Percentiles rank a stretch among this genome's conserved stretches.
phyloP scores from a whole-genome alignment of 179 eudicot genomes.

The Spinacia oleracea region DNA sequence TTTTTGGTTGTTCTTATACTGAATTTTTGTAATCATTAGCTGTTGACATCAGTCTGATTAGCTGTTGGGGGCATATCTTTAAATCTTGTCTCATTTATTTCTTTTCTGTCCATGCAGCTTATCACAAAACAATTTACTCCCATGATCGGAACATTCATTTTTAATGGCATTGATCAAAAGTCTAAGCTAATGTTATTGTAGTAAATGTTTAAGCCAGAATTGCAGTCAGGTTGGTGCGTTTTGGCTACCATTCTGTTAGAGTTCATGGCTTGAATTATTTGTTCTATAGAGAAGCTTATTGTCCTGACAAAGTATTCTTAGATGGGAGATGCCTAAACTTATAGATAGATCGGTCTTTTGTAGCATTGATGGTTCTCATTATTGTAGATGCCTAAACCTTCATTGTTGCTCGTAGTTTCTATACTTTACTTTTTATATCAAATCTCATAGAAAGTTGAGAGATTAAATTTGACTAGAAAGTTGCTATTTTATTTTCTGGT shows the following conservation, averaged over 20 bases:
- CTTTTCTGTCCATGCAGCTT: constrained; percentile 51
- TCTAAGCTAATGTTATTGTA: constrained; percentile 67
- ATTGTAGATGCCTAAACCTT: background rate
- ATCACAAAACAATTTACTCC: constrained; percentile 87
- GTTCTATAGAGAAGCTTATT: background rate
- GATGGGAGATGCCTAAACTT: background rate
- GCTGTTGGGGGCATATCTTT: background rate
- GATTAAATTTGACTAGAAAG: background rate
- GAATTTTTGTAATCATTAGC: background rate
- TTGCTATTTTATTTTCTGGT: too few species aligned
- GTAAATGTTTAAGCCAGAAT: background rate
- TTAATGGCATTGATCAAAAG: constrained; percentile 92
- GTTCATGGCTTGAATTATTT: background rate
- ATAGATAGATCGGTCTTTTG: background rate
- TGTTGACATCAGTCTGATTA: background rate
- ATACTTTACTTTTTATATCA: background rate
- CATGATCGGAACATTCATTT: constrained; percentile 84
- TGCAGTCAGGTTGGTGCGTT: background rate
- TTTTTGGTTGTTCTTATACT: too few species aligned
- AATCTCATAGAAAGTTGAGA: background rate
- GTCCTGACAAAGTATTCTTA: background rate
- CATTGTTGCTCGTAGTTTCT: background rate
- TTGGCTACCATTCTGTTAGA: background rate
- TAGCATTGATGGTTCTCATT: background rate
- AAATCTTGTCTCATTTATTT: background rate